Conservation (phyloP, 306 rosid species). For the Fragaria ananassa region DNA sequence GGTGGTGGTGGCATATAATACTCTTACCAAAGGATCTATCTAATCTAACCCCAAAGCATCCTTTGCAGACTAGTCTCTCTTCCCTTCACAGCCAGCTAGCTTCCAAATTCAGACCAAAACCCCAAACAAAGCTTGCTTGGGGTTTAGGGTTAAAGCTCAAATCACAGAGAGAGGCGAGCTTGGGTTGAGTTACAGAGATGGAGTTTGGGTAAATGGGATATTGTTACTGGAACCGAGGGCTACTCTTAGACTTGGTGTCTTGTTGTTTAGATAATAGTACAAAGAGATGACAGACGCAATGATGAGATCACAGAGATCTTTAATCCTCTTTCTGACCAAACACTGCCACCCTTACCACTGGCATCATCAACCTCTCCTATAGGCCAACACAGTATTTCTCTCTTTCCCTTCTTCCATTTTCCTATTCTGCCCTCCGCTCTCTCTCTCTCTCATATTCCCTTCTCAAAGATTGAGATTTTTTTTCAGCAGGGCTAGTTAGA, state of each 20-base stretch:
- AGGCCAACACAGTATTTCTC: conserved; percentile 40
- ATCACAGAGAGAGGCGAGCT: not conserved
- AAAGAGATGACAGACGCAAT: conserved; percentile 35
- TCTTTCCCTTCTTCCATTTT: not conserved
- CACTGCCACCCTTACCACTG: conserved; percentile 54
- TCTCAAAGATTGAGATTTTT: not conserved
- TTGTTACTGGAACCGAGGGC: not conserved
- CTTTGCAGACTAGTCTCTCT: not conserved
- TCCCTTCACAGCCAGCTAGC: not conserved
- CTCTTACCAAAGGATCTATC: conserved; percentile 14
- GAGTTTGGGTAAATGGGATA: not conserved
- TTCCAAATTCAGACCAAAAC: not conserved
- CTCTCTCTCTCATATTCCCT: not conserved
- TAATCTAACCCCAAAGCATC: conserved; percentile 23
- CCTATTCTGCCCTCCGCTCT: not conserved
- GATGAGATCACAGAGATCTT: conserved; percentile 51
- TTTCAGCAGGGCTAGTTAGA: not conserved
- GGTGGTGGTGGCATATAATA: conserved; percentile 28
- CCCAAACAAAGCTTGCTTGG: not conserved
- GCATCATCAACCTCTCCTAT: conserved; percentile 42
- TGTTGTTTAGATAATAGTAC: conserved; percentile 19
- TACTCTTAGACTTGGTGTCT: not conserved
- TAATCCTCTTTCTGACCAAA: conserved; percentile 60
- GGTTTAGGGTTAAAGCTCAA: not conserved
- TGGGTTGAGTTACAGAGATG: not conserved